Percentiles rank a stretch among this genome's conserved stretches.
These are phyloP conservation scores for Knufia petricola DNA, from an alignment of 2,329 filamentous ascomycete species.

Conservation along the genomic window DNA sequence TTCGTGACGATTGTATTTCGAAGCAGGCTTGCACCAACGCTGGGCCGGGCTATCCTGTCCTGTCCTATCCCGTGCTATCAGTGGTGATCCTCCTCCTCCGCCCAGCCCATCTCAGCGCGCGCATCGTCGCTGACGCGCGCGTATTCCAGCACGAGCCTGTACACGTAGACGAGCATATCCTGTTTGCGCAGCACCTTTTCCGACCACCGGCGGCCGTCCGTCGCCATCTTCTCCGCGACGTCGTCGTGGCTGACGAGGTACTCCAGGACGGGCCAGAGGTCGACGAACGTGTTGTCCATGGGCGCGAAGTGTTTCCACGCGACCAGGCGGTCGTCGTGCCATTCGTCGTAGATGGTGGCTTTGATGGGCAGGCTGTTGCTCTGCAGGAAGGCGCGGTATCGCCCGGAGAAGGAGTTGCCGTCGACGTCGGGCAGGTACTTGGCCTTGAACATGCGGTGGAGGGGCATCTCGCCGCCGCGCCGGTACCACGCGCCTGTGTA, in stretches of 20 bases:
- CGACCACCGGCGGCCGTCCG: slow-evolving; percentile 58
- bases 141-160: slow-evolving; percentile 56
- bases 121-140: slow-evolving; percentile 37
- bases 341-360: slow-evolving; percentile 67
- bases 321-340: slow-evolving; percentile 65
- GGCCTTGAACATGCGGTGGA: slow-evolving; percentile 36
- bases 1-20: too few relatives aligned
- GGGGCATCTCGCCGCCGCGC: slow-evolving; percentile 25
- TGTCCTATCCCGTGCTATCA: too few relatives aligned
- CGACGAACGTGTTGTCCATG: slow-evolving; percentile 63
- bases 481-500: slow-evolving; percentile 37
- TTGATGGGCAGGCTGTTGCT: slow-evolving; percentile 66
- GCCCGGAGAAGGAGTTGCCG: slow-evolving; percentile 61
- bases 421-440: slow-evolving; percentile 72
- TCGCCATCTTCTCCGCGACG: slow-evolving; percentile 55
- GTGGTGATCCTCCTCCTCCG: too few relatives aligned
- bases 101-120: slow-evolving; percentile 21
- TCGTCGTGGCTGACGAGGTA: slow-evolving; percentile 60
- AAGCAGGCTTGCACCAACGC: too few relatives aligned
- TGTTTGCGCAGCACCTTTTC: slow-evolving; percentile 57
- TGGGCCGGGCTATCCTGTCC: too few relatives aligned
- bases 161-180: slow-evolving; percentile 64
- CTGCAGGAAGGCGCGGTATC: slow-evolving; percentile 59
- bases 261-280: slow-evolving; percentile 63
- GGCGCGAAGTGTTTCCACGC: slow-evolving; percentile 76